Conservation (phyloP, 1,284 basidiomycete genomes). For the Ceratobasidium sp. region DNA sequence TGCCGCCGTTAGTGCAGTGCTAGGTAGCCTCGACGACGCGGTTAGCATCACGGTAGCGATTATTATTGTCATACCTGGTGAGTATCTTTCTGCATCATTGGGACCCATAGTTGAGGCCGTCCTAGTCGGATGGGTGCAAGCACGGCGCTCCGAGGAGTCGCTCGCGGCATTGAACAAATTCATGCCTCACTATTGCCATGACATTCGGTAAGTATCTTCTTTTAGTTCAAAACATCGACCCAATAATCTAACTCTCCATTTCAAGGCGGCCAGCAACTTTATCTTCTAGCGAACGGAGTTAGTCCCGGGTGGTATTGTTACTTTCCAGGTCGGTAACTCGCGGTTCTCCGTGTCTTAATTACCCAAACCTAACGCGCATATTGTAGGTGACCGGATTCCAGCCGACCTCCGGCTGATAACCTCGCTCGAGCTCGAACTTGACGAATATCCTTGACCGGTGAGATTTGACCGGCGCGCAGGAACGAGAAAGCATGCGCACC, state of each 20-base stretch:
- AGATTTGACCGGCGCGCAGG: constrained; percentile 87
- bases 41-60: constrained; percentile 95
- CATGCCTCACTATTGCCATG: constrained; percentile 95
- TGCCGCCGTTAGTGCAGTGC: constrained; percentile 85
- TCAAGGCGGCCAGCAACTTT: constrained; percentile 79
- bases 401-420: constrained; percentile 89
- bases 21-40: constrained; percentile 96
- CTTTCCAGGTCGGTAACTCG: constrained; percentile 88
- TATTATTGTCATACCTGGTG: constrained; percentile 91
- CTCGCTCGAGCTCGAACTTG: constrained; percentile 89
- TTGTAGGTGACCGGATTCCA: constrained; percentile 85
- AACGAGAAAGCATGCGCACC: constrained; percentile 69
- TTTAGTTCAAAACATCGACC: constrained; percentile 39
- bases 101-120: background rate
- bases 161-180: constrained; percentile 96
- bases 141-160: constrained; percentile 93
- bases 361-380: constrained; percentile 58
- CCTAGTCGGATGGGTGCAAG: constrained; percentile 94
- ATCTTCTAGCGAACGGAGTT: constrained; percentile 93
- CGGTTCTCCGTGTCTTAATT: constrained; percentile 88
- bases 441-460: constrained; percentile 95
- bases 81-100: constrained; percentile 50
- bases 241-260: background rate
- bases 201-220: constrained; percentile 73
- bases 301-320: constrained; percentile 93